Base-by-base conservation (phyloP, 2,329 filamentous ascomycete genomes). In the Escovopsis weberi region DNA sequence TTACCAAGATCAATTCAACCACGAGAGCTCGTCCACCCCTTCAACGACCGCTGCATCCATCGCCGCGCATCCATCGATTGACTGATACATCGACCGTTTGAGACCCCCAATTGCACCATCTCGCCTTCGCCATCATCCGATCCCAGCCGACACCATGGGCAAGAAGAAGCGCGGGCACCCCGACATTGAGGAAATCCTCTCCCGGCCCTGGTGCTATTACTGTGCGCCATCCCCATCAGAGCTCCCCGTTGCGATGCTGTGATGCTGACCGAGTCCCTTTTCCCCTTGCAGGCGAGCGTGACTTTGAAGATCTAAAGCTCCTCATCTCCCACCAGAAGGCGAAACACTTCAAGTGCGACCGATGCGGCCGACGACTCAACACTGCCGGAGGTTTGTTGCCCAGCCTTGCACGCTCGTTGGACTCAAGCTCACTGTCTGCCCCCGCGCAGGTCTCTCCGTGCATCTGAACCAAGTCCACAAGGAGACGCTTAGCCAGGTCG, bases 401-500 rank as follows among this genome's bases (percentile, higher is more conserved):
- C 33, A 26, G 12, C 12, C 35, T 34, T 28, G 26, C 28, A 38
- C 41, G 12, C 11, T 26, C 23, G 33, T 37, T 10, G 18, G 15
- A 19, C 15, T 12, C 34, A 33, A 23, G 11, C 42, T 44, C 38
- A 44, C 28, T 12, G 26, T 19, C 33, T 18, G 12, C 18, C 50
- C 35, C 35, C 39, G 41, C 18, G n/a, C 51, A 94, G 87, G 91
- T 68, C 77, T 98, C 47, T 85, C 83, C 33, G 91, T 98, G 43
- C 91, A 98, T 61, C 83, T 96, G 85, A 93, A 89, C 59, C 91
- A 98, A 62, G 91, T 98, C 39, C 91, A 98, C 69, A 98, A 98
- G 63, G 88, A 95, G 61, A 84, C 80, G 28, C 74, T 96, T 40
- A 78, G 76, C 18, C 77, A 79, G 37, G 87, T 98, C 56, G 89